phyloP scores from a whole-genome alignment of 768 basidiomycete genomes.

The Phylloporus scabripes region DNA sequence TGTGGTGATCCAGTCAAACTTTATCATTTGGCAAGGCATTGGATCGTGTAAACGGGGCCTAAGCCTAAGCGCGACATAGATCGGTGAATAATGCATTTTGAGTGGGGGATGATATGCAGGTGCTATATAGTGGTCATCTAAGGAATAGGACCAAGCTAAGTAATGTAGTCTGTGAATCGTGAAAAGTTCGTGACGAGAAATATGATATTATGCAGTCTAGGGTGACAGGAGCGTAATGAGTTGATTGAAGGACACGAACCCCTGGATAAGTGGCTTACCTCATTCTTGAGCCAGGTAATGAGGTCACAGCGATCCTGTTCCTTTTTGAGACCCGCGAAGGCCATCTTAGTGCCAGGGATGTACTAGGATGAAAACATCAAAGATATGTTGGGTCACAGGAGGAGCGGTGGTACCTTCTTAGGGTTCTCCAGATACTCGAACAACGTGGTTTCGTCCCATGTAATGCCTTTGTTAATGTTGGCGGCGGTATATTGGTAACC shows the following conservation, averaged over 20 bases:
- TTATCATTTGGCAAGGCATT: background rate
- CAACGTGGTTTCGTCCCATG: slow-evolving; percentile 82
- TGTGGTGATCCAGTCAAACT: background rate
- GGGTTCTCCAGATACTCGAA: slow-evolving; percentile 97
- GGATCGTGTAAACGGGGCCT: too few relatives aligned
- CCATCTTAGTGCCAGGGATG: slow-evolving; percentile 98
- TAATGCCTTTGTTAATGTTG: slow-evolving; percentile 90
- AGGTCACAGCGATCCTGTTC: slow-evolving; percentile 96
- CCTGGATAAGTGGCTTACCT: slow-evolving; percentile 40
- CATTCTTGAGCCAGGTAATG: slow-evolving; percentile 74
- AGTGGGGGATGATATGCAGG: slow-evolving; percentile 28
- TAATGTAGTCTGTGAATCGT: slow-evolving; percentile 24
- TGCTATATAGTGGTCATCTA: slow-evolving; percentile 30
- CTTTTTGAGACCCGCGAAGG: slow-evolving; percentile 98
- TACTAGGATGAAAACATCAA: slow-evolving; percentile 44
- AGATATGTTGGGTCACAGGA: background rate
- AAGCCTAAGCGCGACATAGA: too few relatives aligned
- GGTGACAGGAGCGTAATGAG: background rate
- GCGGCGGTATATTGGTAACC: slow-evolving; percentile 91
- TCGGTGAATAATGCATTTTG: slow-evolving; percentile 16
- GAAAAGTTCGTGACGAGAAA: slow-evolving; percentile 9
- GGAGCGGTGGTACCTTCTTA: slow-evolving; percentile 63
- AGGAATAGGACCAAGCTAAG: slow-evolving; percentile 28
- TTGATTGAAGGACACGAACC: background rate
- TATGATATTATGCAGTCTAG: slow-evolving; percentile 27